phyloP scores from a whole-genome alignment of 257 asterid genomes.

The Ocimum tenuiflorum region DNA sequence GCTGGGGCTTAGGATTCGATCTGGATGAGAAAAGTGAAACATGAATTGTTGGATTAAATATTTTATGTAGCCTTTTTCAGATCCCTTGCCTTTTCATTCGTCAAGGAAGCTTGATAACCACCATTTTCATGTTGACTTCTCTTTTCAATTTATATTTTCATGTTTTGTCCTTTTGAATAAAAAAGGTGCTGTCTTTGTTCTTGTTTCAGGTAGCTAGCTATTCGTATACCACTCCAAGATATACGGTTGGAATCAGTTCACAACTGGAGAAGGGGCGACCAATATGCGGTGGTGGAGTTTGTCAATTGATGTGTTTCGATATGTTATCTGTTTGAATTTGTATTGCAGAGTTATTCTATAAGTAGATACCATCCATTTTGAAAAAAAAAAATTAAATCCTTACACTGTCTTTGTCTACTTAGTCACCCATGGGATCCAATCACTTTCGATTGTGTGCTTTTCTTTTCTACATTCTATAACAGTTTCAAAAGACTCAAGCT shows the following conservation, averaged over 20 bases:
- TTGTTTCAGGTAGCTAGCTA: constrained; percentile 33
- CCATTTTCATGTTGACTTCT: too few species aligned
- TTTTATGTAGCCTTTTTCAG: constrained; percentile 13
- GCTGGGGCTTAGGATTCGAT: neutral
- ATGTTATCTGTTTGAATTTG: constrained; percentile 59
- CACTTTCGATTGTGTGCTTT: constrained; percentile 43
- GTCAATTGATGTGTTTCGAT: constrained; percentile 49
- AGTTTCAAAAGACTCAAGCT: constrained; percentile 17
- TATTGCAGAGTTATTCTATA: constrained; percentile 83
- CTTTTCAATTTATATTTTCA: neutral
- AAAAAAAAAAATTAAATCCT: neutral
- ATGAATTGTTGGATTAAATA: constrained; percentile 22
- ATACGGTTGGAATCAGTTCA: neutral
- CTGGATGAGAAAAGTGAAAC: constrained; percentile 31
- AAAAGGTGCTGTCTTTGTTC: constrained; percentile 4
- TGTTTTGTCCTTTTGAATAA: constrained; percentile 9
- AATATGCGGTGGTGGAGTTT: constrained; percentile 64
- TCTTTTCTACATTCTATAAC: constrained; percentile 48
- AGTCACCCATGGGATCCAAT: constrained; percentile 50
- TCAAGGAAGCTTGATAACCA: neutral
- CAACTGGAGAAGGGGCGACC: constrained; percentile 22
- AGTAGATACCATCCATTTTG: constrained; percentile 17
- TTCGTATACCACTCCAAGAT: neutral
- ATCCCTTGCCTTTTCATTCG: constrained; percentile 16
- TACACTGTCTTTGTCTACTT: constrained; percentile 7